These are phyloP conservation scores for Tylopilus balloui DNA, from an alignment of 768 basidiomycete genomes.

Conservation along the genomic window DNA sequence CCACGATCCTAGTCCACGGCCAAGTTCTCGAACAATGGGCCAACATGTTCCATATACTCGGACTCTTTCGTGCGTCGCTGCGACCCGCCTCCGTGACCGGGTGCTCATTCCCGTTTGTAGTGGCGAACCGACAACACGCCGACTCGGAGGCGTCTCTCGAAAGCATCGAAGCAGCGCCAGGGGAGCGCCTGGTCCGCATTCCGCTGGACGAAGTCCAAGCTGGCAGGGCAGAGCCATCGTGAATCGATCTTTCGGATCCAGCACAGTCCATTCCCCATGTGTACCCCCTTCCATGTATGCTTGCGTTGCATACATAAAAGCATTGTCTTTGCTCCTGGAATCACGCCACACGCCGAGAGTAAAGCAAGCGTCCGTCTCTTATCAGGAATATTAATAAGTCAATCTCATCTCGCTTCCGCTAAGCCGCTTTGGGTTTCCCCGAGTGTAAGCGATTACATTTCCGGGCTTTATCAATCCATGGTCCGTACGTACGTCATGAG, in stretches of 20 bases:
- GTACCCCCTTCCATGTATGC: not conserved
- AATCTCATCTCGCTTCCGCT: not conserved
- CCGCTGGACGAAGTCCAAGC: conserved; percentile 62
- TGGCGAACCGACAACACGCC: conserved; percentile 42
- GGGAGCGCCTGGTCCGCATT: conserved; percentile 68
- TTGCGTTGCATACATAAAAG: not conserved
- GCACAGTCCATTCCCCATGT: too few relatives aligned
- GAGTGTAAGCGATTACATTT: not conserved
- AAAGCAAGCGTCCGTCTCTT: not conserved
- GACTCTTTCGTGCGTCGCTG: conserved; percentile 54
- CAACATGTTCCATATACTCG: conserved; percentile 75
- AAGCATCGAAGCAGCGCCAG: conserved; percentile 27
- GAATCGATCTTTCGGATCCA: not conserved
- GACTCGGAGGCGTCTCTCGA: conserved; percentile 22
- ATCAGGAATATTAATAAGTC: not conserved
- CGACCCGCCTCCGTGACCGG: not conserved
- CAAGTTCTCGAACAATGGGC: conserved; percentile 79
- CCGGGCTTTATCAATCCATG: not conserved
- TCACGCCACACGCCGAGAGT: not conserved
- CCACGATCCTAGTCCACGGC: conserved; percentile 55
- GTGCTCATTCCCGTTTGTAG: conserved; percentile 28
- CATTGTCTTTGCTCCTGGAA: not conserved
- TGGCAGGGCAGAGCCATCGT: conserved; percentile 10
- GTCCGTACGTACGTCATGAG: not conserved
- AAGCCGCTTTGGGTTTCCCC: not conserved